Evolutionary conservation across 2,329 filamentous ascomycete genomes (phyloP).

Genomic region (Hypomyces rosellus): DNA sequence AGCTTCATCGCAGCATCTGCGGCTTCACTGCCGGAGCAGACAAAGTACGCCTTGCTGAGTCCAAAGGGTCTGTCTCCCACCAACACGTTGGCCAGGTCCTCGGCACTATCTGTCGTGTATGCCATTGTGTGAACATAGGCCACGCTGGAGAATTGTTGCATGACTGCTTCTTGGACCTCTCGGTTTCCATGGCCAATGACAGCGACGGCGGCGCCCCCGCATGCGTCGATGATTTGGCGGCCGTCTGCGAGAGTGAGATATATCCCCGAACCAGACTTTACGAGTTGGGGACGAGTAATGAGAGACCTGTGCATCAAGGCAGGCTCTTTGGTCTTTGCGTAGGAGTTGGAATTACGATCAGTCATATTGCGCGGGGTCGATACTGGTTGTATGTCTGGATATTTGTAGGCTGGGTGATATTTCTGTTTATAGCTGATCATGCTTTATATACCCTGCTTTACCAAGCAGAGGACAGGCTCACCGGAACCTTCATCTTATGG

Average conservation of each 20-base stretch:
- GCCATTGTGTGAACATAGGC: conserved; percentile 34
- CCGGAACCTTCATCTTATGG: too few species aligned
- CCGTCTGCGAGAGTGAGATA: conserved; percentile 30
- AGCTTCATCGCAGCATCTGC: conserved; percentile 45
- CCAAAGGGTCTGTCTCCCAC: conserved; percentile 30
- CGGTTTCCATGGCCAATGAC: conserved; percentile 58
- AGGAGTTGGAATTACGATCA: too few species aligned
- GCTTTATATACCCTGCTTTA: too few species aligned
- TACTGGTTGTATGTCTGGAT: too few species aligned
- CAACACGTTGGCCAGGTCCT: conserved; percentile 29
- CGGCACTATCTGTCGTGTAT: conserved; percentile 46
- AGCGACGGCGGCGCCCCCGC: conserved; percentile 57
- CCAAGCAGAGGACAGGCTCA: too few species aligned
- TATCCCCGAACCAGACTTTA: conserved; percentile 36
- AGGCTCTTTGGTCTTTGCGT: conserved; percentile 10
- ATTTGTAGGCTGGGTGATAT: too few species aligned
- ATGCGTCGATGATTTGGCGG: conserved; percentile 57
- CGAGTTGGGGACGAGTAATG: conserved; percentile 22
- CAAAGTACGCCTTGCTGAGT: conserved; percentile 34
- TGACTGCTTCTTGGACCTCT: conserved; percentile 54
- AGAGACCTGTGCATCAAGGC: conserved; percentile 30
- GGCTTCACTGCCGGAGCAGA: conserved; percentile 30
- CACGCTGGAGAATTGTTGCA: conserved; percentile 51
- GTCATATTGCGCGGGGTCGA: too few species aligned
- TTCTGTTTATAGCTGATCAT: too few species aligned